Base-by-base conservation (phyloP, 805 yeast genomes). In the Metschnikowia reukaufii region DNA sequence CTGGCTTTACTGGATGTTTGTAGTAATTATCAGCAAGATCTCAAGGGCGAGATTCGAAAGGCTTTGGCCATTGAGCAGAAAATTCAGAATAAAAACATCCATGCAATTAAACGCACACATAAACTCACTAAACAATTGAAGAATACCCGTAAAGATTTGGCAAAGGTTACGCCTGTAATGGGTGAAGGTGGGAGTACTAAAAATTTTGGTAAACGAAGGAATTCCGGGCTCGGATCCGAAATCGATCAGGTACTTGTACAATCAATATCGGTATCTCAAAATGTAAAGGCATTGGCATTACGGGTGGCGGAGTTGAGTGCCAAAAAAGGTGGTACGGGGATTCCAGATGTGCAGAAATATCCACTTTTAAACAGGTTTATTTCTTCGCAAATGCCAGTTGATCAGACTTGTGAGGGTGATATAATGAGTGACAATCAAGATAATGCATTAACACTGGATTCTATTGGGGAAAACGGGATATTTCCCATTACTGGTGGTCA, bases 31-130 rank as follows among this genome's bases (percentile, higher is more conserved):
- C 71, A 70, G 48, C 51, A 57, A 21, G 77, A 73, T 45, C 59
- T 73, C 42, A 57, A 65, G 47, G 51, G 50, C 30, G 74, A 70
- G 40, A 63, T 72, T 35, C 60, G 67, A 45, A 50, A 51, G 21
- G 65, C 66, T 36, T 52, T 73, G 37, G 55, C 67, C 8, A 55
- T 65, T 12, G 77, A 73, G 52, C 76, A 72, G 55, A 62, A 61
- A 47, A 63, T 73, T 35, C 77, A 72, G 54, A 62, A 61, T 48
- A 68, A 68, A 45, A 72, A 72, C 52, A 66, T 71, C 20, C 61
- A 59, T 32, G 61, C 71, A 12, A 66, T 68, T 16, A 69, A 69
- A 49, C 50, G 59, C 35, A 59, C 65, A 15, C 58, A 48, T 42
- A 36, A 45, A 29, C 51, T 62, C 34, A 59, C 56, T 31, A 57